Evolutionary conservation across 345 rosid species (phyloP), one percentile per base, ranked within the genome.

Genomic region (Heritiera littoralis): DNA sequence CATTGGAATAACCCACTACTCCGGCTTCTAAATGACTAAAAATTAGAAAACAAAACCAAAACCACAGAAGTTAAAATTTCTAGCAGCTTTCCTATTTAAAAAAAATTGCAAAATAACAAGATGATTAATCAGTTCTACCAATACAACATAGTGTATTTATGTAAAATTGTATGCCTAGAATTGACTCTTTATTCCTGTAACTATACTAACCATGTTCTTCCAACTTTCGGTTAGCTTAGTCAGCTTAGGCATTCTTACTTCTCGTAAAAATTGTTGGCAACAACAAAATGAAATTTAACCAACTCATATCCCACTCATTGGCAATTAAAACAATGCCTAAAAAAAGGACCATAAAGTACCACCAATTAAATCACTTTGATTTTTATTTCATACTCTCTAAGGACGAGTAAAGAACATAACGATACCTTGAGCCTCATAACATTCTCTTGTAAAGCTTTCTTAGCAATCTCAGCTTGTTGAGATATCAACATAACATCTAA

Each of bases 391-490:
- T 58, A n/a, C 59, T 54, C 9, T n/a, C 61, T 58, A n/a, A 58
- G n/a, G 61, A 58, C 49, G 65, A 23, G 72, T 10, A 81, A 63
- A 48, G 75, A 70, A 64, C 58, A 79, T 63, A 82, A 60, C 30
- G 81, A 72, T 80, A 95, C 98, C 95, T 86, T 88, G 63, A 92
- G 86, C 87, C 87, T 90, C 77, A 63, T 81, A 64, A 84, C 68
- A 74, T 77, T 93, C 8, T 90, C 85, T 46, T 77, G 82, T 86
- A 95, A 79, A 72, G 97, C 95, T 83, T 85, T 93, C 77, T 80
- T 89, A 41, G 99, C 92, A 88, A 82, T 80, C 80, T 92, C 95
- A 7, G 94, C 93, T 78, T 93, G 94, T 81, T 91, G 93, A 4
- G 96, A 80, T 77, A 92, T 87, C 12, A 97, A 86, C 85, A 90